Evolutionary conservation across 768 basidiomycete genomes (phyloP).

Genomic region (Kwoniella europaea): DNA sequence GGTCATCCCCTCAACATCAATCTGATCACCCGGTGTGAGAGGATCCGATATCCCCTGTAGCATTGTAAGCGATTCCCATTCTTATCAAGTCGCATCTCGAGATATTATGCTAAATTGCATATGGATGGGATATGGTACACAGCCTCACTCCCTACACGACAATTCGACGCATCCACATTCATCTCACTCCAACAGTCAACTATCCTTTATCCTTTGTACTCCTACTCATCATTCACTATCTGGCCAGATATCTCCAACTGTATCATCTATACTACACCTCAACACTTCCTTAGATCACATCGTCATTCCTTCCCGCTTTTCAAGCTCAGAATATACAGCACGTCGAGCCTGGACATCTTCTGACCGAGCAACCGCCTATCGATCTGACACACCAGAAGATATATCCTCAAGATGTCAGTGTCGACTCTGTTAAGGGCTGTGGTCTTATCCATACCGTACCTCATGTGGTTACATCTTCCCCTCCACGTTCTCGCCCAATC

Average conservation of each 20-base stretch:
- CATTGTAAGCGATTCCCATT: neutral
- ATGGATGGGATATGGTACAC: neutral
- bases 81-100: neutral
- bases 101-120: neutral
- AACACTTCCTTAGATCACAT: neutral
- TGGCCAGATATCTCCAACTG: neutral
- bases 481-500: constrained; percentile 14
- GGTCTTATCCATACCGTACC: neutral
- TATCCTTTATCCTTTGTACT: constrained; percentile 13
- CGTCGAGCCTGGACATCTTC: neutral
- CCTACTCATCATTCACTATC: neutral
- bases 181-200: neutral
- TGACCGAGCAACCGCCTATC: neutral
- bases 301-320: neutral
- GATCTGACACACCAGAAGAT: neutral
- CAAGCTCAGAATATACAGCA: neutral
- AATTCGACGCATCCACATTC: constrained; percentile 1
- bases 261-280: neutral
- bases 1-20: neutral
- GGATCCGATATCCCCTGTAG: neutral
- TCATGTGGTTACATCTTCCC: neutral
- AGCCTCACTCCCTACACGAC: neutral
- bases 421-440: neutral
- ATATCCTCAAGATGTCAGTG: neutral
- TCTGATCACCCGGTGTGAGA: constrained; percentile 9